Evolutionary conservation across 345 rosid species (phyloP), one percentile per base, ranked within the genome.

Genomic region (Gossypium turneri): DNA sequence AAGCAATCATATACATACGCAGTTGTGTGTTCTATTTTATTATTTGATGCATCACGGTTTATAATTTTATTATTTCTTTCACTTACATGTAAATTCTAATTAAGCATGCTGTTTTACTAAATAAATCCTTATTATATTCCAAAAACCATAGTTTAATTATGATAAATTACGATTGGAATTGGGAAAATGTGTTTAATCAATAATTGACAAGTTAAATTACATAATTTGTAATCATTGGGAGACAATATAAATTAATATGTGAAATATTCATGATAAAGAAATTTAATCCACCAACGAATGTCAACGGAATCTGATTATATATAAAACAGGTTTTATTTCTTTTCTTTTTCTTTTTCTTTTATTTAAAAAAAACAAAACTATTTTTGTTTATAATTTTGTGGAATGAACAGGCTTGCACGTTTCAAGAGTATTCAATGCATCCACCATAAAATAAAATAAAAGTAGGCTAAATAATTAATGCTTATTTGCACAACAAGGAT

Each of bases 331-430:
- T 3, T 53, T 53, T 16, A 16, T n/a, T 53, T n/a, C 16, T 9
- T 10, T 47, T 47, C 11, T 12, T 5, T 17, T n/a, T 17, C 3
- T 53, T 52, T 3, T 16, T 1, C 0, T 16, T 52, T 16, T 16
- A 15, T 51, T 15, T 12, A 0, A 22, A 11, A 12, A 48, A 51
- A 51, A 51, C 0, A 51, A 13, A 55, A 6, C 58, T 53, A 53
- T 2, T n/a, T n/a, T 19, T 34, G 43, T 27, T 60, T 15, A 60
- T 60, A 27, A 63, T 34, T 56, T 63, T 55, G 3, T 19, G 24
- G 27, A 48, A n/a, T 48, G 50, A 73, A 63, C 65, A 56, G 55
- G 76, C 51, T 22, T 69, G 83, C 83, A 77, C 83, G 80, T 76
- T 62, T 61, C 47, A 77, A 65, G 47, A 7, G 2, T 60, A 17